A percentile compares a stretch with the other conserved stretches of the same genome.
Evolutionary conservation across 2,329 filamentous ascomycete species (phyloP).

Genomic region (Amylocarpus encephaloides): DNA sequence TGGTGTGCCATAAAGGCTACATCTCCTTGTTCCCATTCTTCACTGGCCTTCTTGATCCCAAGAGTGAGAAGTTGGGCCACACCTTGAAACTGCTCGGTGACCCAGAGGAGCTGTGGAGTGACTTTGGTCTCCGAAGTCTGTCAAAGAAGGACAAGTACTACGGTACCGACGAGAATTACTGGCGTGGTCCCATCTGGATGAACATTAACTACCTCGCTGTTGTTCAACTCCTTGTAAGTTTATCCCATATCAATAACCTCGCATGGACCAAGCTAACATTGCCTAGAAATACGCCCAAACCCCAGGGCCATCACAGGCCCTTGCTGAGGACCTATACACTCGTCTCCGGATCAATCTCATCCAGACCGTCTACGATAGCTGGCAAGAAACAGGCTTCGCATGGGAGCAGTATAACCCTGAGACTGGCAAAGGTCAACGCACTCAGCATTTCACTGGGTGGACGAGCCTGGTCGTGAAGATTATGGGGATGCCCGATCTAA

Average conservation of each 20-base stretch:
- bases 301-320: constrained; percentile 59
- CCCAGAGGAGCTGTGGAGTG: constrained; percentile 82
- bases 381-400: constrained; percentile 88
- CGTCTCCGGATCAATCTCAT: constrained; percentile 77
- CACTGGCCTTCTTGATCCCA: constrained; percentile 67
- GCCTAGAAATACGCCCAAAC: constrained; percentile 56
- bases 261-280: constrained; percentile 26
- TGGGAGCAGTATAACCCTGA: constrained; percentile 99
- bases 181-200: constrained; percentile 91
- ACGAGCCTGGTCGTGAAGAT: constrained; percentile 98
- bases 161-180: constrained; percentile 92
- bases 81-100: constrained; percentile 73
- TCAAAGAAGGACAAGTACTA: constrained; percentile 80
- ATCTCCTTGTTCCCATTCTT: constrained; percentile 91
- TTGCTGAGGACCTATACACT: constrained; percentile 68
- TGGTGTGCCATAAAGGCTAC: constrained; percentile 96
- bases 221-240: constrained; percentile 69
- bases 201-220: constrained; percentile 91
- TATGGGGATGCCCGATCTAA: constrained; percentile 78
- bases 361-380: constrained; percentile 79
- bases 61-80: constrained; percentile 67
- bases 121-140: constrained; percentile 81
- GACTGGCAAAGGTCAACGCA: constrained; percentile 86
- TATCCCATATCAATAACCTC: neutral
- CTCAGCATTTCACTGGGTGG: constrained; percentile 98